Evolutionary conservation across 352 stramenopile species (phyloP).

Genomic region (Stephanocyclus meneghinianus): DNA sequence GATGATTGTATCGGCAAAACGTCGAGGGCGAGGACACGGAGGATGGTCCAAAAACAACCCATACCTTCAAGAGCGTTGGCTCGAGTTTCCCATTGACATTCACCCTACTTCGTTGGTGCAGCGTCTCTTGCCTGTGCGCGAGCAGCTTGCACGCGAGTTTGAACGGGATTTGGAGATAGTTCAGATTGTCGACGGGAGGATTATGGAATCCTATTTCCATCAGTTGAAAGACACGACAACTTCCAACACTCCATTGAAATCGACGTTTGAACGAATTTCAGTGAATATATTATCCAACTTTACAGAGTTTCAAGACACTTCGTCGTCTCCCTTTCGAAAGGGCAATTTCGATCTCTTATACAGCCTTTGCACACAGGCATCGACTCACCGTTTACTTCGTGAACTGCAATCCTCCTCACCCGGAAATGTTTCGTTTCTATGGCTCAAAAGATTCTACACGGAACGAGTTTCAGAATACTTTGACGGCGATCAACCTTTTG

Average conservation of each 20-base stretch:
- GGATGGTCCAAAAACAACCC: conserved; percentile 68
- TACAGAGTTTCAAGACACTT: conserved; percentile 45
- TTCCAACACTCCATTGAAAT: neutral
- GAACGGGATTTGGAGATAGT: conserved; percentile 67
- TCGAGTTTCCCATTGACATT: conserved; percentile 73
- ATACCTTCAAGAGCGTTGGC: conserved; percentile 66
- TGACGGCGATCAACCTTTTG: conserved; percentile 68
- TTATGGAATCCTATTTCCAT: conserved; percentile 64
- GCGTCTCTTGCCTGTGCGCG: conserved; percentile 63
- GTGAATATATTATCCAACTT: conserved; percentile 51
- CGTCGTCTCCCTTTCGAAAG: conserved; percentile 58
- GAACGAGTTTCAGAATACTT: conserved; percentile 62
- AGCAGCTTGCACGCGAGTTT: conserved; percentile 72
- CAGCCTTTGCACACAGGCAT: conserved; percentile 68
- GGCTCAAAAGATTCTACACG: conserved; percentile 65
- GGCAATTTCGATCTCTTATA: conserved; percentile 77
- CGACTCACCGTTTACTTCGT: conserved; percentile 64
- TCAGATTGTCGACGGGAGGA: conserved; percentile 51
- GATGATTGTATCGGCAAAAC: conserved; percentile 53
- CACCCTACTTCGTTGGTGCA: conserved; percentile 60
- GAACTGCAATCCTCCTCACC: conserved; percentile 37
- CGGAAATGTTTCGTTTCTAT: conserved; percentile 48
- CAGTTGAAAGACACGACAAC: conserved; percentile 17
- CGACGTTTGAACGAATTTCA: conserved; percentile 57
- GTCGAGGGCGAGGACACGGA: conserved; percentile 43